Evolutionary conservation across 805 yeast genomes (phyloP).

Genomic region (Gaillardinia entomophila): DNA sequence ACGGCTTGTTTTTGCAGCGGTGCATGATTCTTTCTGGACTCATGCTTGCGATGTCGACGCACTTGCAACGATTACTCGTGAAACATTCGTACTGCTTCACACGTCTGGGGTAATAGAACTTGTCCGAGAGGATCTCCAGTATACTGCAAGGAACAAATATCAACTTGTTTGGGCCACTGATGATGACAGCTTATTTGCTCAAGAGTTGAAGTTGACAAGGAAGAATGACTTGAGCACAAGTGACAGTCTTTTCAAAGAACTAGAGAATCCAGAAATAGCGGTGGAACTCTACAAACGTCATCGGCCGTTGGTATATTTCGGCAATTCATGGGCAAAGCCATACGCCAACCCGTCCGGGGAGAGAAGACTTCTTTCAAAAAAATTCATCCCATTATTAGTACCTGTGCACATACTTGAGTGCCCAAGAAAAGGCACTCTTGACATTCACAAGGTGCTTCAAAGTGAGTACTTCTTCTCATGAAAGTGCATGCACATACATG

Average conservation of each 20-base stretch:
- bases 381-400: slow-evolving; percentile 21
- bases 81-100: slow-evolving; percentile 32
- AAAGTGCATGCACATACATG: slow-evolving; percentile 1
- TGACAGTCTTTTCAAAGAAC: background rate
- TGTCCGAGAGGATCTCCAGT: slow-evolving; percentile 20
- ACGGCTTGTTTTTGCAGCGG: slow-evolving; percentile 27
- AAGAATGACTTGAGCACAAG: slow-evolving; percentile 1
- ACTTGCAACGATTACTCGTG: slow-evolving; percentile 21
- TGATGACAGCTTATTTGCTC: slow-evolving; percentile 3
- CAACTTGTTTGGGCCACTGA: slow-evolving; percentile 30
- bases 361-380: too few relatives aligned
- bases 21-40: slow-evolving; percentile 43
- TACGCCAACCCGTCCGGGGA: too few relatives aligned
- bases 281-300: background rate
- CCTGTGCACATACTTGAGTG: slow-evolving; percentile 22
- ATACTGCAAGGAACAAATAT: slow-evolving; percentile 14
- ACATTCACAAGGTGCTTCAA: slow-evolving; percentile 22
- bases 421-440: slow-evolving; percentile 28
- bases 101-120: slow-evolving; percentile 16
- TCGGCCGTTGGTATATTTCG: background rate
- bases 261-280: background rate
- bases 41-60: slow-evolving; percentile 23
- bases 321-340: background rate
- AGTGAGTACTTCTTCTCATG: slow-evolving; percentile 35
- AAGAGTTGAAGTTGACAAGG: slow-evolving; percentile 3